Evolutionary conservation across 1,284 basidiomycete species (phyloP), one percentile per base, ranked within the genome.

Genomic region (Filobasidium uniguttulatum): DNA sequence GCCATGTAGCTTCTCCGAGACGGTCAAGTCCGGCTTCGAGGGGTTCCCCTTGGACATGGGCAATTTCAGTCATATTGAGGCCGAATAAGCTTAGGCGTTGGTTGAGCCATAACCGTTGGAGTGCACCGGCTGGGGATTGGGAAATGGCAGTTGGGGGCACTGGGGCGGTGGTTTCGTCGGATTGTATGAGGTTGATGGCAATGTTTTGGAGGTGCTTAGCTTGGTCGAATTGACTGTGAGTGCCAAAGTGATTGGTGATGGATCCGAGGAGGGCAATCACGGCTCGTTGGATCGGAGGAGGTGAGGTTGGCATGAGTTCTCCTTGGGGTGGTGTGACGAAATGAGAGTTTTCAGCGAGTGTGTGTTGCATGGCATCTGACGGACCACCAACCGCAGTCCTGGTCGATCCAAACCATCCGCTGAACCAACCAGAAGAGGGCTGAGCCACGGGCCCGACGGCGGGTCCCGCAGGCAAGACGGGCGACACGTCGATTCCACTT

Each of bases 21-120:
- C 76, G 75, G 50, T 77, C 74, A 26, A 83, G 67, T 0, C 81
- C 28, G 33, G 50, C 50, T 14, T 54, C 36, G 14, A 49, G 15
- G 19, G 40, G 46, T 26, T 36, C 14, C 19, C 44, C 44, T 17
- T 34, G 23, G n/a, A 44, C 46, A 30, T 37, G 38, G 50, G 20
- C 52, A 22, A 88, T 82, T 60, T 85, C 82, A 0, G 83, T 83
- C 14, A 78, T 75, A 61, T 89, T 84, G 17, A 85, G 73, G 3
- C 77, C 78, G 40, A 88, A 67, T 3, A 88, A 68, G 4, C 85
- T 77, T 4, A 78, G 75, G 22, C 83, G 81, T 52, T 86, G 82
- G 31, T 81, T 73, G 33, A 85, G 65, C 65, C 79, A 85, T 7
- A 83, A 66, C 1, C 71, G 66, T 61, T 89, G 70, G 57, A 50